Evolutionary conservation across 176 grass and related monocot genomes (phyloP), one percentile per base, ranked within the genome.

Genomic region (Urochloa ruziziensis): DNA sequence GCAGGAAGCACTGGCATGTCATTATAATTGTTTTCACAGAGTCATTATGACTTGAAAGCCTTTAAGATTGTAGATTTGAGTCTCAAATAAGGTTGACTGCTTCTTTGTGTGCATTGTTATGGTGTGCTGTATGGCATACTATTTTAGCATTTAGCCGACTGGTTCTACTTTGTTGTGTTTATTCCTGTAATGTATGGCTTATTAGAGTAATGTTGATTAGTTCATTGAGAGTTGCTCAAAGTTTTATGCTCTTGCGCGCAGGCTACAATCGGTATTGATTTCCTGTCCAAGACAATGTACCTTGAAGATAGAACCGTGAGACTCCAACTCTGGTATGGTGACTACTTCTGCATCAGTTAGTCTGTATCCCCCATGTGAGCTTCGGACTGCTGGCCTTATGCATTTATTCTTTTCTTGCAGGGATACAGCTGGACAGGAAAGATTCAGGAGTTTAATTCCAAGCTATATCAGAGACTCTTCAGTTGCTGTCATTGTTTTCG

Each of bases 391-490:
- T 59, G 51, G 51, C 21, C 49, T 35, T 53, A 35, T 64, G 52
- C 35, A 51, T 75, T 32, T 66, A 37, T 73, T 51, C 36, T 79
- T 88, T 76, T 18, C 52, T 79, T 70, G 56, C 82, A 98, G 93
- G 96, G 96, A 98, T 87, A 98, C 96, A 58, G 93, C 93, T 88
- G 96, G 96, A 42, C 93, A 98, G 86, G 93, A 98, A 86, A 86
- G 96, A 86, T 98, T 95, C 79, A 95, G 93, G 82, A 98, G 96
- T 86, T 83, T 98, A 74, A 98, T 98, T 82, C 96, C 96, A 52
- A 98, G 93, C 85, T 98, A 98, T 60, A 98, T 98, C 73, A 88
- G 96, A 72, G 96, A 98, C 76, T 98, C 96, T 67, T 98, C 96
- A 32, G 93, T 98, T 84, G 96, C 93, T 67, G 96, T 98, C 65